Evolutionary conservation across 768 basidiomycete genomes (phyloP), one percentile per base, ranked within the genome.

Genomic region (Filobasidium floriforme): DNA sequence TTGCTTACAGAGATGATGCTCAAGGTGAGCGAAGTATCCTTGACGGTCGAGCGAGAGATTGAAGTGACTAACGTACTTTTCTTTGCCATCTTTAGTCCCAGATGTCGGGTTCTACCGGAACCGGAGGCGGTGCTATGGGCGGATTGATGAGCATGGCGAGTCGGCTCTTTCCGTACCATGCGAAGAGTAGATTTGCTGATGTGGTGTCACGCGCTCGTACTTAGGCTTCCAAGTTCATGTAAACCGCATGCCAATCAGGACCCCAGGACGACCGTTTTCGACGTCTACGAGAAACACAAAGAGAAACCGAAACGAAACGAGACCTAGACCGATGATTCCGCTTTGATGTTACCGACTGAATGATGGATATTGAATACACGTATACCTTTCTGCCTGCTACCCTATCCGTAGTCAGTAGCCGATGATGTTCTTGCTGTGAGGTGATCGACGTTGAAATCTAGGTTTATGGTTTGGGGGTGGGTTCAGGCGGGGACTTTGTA

Each of bases 71-170:
- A 49, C 3, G 5, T 18, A 49, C 14, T 49, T 49, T 14, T 14
- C 5, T 49, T 49, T 49, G 46, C 12, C 5, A 49, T 49, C 3
- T 12, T 5, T 49, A 49, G 46, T 49, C 60, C 6, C 79, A 81
- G 68, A 66, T 77, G 60, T 67, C 71, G 22, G 73, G 72, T n/a
- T 71, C 72, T 44, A 75, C 73, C 73, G 62, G 61, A 19, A 80
- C 77, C 19, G 87, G 86, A 3, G 88, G 89, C 0, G 80, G 84
- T 15, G 83, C 85, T 73, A 73, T 73, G 37, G 76, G 76, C 37
- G 76, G 76, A 54, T 75, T 92, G 49, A 80, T 86, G 80, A 73
- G 83, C 49, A 78, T 89, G 74, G 89, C 89, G 64, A 77, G 85
- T 82, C 43, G 1, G 3, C 11, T 19, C 22, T 19, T 26, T n/a